Conservation (phyloP, 1,139 yeast species). For the Candida frijolesensis region DNA sequence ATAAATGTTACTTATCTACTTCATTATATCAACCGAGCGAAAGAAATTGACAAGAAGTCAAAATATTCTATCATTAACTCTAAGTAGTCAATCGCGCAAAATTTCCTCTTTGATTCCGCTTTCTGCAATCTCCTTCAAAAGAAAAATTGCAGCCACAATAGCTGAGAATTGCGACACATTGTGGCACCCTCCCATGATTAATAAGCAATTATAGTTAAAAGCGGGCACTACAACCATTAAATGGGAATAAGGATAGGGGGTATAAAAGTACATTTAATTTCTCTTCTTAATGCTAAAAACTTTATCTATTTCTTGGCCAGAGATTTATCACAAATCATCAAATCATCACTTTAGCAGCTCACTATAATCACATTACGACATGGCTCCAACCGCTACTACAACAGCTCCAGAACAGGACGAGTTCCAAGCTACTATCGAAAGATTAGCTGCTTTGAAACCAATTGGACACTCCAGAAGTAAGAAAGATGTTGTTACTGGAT, state of each 20-base stretch:
- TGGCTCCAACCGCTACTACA: slow-evolving; percentile 10
- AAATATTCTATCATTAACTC: too few relatives aligned
- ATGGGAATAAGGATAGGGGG: not conserved
- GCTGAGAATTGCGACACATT: not conserved
- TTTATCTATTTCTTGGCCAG: not conserved
- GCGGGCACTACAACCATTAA: not conserved
- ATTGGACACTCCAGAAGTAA: slow-evolving; percentile 17
- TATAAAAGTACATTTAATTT: not conserved
- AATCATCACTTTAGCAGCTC: too few relatives aligned
- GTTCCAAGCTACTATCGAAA: slow-evolving; percentile 17
- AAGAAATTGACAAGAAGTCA: too few relatives aligned
- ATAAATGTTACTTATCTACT: too few relatives aligned
- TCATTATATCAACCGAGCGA: too few relatives aligned
- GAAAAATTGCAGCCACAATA: slow-evolving; percentile 2
- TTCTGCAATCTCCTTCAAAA: not conserved
- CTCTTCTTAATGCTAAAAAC: not conserved
- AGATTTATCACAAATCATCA: not conserved
- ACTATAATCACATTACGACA: not conserved
- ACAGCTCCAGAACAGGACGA: slow-evolving; percentile 11
- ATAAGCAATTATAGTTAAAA: not conserved
- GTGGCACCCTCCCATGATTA: not conserved
- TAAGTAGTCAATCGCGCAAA: too few relatives aligned
- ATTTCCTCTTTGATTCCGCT: not conserved
- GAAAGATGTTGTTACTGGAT: slow-evolving; percentile 13
- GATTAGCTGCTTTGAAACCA: slow-evolving; percentile 21